Evolutionary conservation across 2,329 filamentous ascomycete species (phyloP), one percentile per base, ranked within the genome.

Genomic region (Bipolaris sorokiniana): DNA sequence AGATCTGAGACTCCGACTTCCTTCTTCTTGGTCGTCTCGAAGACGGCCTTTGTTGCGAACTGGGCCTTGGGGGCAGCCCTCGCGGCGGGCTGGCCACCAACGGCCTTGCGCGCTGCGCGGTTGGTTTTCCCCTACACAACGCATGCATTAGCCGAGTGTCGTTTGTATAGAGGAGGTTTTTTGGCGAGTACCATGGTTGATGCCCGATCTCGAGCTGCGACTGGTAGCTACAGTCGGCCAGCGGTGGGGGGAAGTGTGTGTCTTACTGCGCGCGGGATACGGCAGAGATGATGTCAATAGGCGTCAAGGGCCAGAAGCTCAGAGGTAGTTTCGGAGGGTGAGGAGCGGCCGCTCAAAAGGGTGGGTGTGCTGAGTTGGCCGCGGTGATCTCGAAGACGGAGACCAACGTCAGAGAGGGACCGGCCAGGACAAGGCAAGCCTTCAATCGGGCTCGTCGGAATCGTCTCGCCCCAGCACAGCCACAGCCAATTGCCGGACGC

Each of bases 1-100:
- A 99, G 85, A 83, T 99, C 95, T 53, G 95, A 97, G 52, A 99
- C 95, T 66, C 95, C 95, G 69, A 99, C 95, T 79, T 99, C 93
- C 86, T 97, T 98, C 88, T 98, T 99, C 85, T 98, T 98, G 65
- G 89, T 91, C 59, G 88, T 91, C 77, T 99, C 95, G 80, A 96
- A 99, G 60, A 91, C 91, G 63, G 95, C 95, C 82, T 98, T 98
- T 80, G 93, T 94, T 68, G 96, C 91, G 79, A 91, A 91, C 62
- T 87, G 81, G 68, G 83, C 81, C 58, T 82, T 81, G 42, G 77
- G 78, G 51, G 66, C 64, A 16, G 66, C 63, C 42, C 78, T 75
- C 64, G 78, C 78, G 62, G 79, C 81, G 69, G 69, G 66, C 74
- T 78, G 75, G 48, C 75, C 70, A 63, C 74, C 75, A 48, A 75